Evolutionary conservation across 257 asterid species (phyloP).

Genomic region (Solanum pimpinellifolium): DNA sequence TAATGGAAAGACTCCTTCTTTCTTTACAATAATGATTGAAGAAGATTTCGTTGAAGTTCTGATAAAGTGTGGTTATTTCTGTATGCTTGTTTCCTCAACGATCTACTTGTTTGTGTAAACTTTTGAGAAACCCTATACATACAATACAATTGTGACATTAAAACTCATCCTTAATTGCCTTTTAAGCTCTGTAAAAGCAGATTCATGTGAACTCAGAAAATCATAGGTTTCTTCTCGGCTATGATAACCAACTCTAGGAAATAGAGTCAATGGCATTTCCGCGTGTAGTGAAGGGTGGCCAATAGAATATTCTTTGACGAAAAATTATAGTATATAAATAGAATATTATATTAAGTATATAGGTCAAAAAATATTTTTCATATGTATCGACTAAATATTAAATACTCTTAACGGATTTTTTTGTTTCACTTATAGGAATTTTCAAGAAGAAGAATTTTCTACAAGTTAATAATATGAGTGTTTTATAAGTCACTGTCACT

Average conservation of each 20-base stretch:
- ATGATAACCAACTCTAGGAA: neutral
- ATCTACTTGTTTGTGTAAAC: neutral
- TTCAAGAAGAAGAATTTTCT: neutral
- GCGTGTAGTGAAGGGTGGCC: neutral
- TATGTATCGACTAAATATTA: no score
- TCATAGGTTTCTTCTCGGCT: neutral
- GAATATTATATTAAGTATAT: no score
- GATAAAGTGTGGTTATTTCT: neutral
- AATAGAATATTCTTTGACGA: neutral
- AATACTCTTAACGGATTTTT: no score
- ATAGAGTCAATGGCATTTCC: neutral
- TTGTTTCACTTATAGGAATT: no score
- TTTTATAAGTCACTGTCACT: neutral
- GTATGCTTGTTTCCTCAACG: neutral
- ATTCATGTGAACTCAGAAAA: neutral
- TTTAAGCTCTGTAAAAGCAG: neutral
- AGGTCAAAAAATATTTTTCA: neutral
- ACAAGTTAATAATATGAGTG: neutral
- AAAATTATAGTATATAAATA: no score
- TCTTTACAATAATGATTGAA: constrained; percentile 12
- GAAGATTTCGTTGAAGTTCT: neutral
- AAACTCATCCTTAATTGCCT: neutral
- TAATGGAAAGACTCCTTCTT: neutral
- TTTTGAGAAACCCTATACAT: neutral
- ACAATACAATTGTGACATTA: no score